Conservation (phyloP, 116 monocot genomes). For the Posidonia oceanica region DNA sequence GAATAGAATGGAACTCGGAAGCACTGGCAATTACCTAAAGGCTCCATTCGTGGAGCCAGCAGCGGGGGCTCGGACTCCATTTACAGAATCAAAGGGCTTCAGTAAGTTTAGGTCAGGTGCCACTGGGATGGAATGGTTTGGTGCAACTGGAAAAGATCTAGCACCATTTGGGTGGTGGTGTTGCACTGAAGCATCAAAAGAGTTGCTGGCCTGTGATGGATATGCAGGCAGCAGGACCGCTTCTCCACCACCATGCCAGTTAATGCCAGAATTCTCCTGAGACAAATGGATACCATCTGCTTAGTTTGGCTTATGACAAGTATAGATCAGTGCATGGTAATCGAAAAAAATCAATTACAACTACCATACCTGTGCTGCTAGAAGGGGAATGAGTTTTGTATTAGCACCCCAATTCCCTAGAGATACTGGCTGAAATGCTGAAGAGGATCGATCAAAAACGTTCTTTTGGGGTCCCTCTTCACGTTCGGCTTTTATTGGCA, state of each 20-base stretch:
- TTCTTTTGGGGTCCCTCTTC: conserved; percentile 23
- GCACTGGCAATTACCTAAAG: conserved; percentile 21
- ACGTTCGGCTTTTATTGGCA: background rate
- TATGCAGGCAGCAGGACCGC: no score
- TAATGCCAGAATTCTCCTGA: no score
- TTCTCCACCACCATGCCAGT: no score
- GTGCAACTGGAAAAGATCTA: conserved; percentile 10
- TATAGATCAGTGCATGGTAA: no score
- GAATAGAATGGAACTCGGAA: background rate
- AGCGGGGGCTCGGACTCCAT: conserved; percentile 21
- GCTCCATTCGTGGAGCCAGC: conserved; percentile 17
- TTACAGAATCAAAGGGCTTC: background rate
- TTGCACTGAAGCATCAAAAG: background rate
- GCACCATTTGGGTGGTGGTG: conserved; percentile 10
- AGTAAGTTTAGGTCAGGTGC: conserved; percentile 15
- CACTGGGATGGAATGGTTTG: conserved; percentile 19
- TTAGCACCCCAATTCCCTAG: conserved; percentile 13
- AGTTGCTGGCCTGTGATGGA: no score
- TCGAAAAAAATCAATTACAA: no score
- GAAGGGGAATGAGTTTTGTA: background rate
- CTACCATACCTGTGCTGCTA: conserved; percentile 2
- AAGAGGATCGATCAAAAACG: conserved; percentile 18
- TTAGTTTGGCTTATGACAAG: no score
- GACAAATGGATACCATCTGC: no score
- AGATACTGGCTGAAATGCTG: conserved; percentile 23